phyloP scores from a whole-genome alignment of 1,284 basidiomycete genomes.

The Porodaedalea pini region DNA sequence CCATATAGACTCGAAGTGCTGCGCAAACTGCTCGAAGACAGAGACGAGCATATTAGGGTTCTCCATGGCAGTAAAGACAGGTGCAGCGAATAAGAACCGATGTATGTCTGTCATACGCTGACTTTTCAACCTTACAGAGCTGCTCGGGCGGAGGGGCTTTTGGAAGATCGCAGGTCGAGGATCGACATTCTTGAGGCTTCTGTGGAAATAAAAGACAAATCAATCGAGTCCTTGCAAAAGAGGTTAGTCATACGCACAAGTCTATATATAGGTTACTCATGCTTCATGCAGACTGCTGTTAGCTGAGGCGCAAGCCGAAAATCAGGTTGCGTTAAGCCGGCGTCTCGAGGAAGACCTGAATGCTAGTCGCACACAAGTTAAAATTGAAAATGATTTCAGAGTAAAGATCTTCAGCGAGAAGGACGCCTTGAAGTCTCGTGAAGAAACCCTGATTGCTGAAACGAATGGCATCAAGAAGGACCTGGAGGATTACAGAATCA shows the following conservation, averaged over 20 bases:
- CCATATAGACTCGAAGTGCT: neutral
- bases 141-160: neutral
- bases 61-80: slow-evolving; percentile 6
- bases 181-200: neutral
- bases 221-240: neutral
- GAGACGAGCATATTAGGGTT: slow-evolving; percentile 2
- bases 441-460: slow-evolving; percentile 20
- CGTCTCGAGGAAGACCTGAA: slow-evolving; percentile 7
- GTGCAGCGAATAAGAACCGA: neutral
- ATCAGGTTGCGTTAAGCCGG: neutral
- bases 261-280: neutral
- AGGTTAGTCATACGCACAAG: neutral
- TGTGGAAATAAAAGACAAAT: neutral
- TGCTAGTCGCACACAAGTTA: neutral
- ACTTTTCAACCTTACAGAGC: neutral
- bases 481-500: slow-evolving; percentile 26
- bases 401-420: slow-evolving; percentile 22
- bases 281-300: neutral
- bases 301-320: slow-evolving; percentile 6
- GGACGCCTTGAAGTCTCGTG: slow-evolving; percentile 15
- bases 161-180: neutral
- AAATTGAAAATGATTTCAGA: slow-evolving; percentile 28
- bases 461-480: slow-evolving; percentile 27
- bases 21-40: slow-evolving; percentile 4
- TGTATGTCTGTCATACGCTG: neutral